Conservation (phyloP, 1,284 basidiomycete genomes). For the Papiliotrema laurentii region DNA sequence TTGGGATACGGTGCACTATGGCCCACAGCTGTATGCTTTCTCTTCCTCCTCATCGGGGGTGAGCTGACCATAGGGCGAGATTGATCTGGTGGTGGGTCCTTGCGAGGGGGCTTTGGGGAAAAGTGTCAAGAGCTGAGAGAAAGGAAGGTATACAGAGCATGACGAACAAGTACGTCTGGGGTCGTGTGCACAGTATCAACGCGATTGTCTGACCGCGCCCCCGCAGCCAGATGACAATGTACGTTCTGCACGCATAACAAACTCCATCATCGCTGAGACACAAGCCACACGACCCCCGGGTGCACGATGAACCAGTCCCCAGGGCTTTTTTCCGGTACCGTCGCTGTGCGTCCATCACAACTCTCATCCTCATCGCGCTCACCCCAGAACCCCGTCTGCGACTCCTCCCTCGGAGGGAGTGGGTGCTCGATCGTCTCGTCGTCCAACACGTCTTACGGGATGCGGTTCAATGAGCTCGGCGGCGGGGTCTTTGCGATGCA, state of each 20-base stretch:
- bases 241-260: constrained; percentile 1
- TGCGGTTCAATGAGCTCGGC: constrained; percentile 60
- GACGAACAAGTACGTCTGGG: constrained; percentile 33
- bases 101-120: background rate
- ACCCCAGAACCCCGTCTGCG: constrained; percentile 30
- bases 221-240: constrained; percentile 41
- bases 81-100: constrained; percentile 40
- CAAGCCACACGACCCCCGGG: constrained; percentile 38
- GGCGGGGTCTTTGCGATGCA: constrained; percentile 74
- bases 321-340: constrained; percentile 27
- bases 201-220: background rate
- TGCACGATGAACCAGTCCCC: constrained; percentile 30
- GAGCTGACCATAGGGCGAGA: constrained; percentile 34
- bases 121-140: background rate
- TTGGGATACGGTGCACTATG: constrained; percentile 38
- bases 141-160: constrained; percentile 43
- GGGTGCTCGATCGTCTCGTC: constrained; percentile 64
- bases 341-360: constrained; percentile 14
- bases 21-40: constrained; percentile 30
- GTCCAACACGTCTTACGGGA: constrained; percentile 59
- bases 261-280: background rate
- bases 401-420: constrained; percentile 51
- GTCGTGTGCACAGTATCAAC: too few species aligned
- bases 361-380: background rate
- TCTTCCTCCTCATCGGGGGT: background rate